phyloP scores from a whole-genome alignment of 345 rosid species.

The Pseudoturritis turrita region DNA sequence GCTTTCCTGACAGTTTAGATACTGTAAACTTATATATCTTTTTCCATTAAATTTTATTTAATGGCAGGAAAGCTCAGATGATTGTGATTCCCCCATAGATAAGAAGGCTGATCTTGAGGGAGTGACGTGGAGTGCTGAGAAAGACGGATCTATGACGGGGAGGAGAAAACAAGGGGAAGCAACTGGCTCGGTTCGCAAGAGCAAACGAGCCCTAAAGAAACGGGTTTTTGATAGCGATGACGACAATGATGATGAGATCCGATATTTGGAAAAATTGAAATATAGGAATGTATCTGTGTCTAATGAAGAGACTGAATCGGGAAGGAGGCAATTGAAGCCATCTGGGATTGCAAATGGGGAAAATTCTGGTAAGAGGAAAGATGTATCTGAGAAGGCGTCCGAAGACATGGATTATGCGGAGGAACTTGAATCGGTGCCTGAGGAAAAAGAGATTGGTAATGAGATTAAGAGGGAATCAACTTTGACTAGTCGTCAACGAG shows the following conservation, averaged over 20 bases:
- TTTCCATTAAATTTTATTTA: conserved; percentile 15
- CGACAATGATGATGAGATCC: conserved; percentile 81
- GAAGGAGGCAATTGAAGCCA: conserved; percentile 55
- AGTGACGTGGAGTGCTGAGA: conserved; percentile 66
- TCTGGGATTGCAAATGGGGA: conserved; percentile 51
- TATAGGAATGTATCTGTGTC: conserved; percentile 38
- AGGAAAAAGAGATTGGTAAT: conserved; percentile 46
- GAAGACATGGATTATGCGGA: conserved; percentile 59
- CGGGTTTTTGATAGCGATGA: conserved; percentile 55
- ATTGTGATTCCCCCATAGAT: conserved; percentile 38
- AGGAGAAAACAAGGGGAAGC: conserved; percentile 58
- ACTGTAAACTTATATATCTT: conserved; percentile 16
- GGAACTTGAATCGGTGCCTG: conserved; percentile 49
- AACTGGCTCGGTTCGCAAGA: conserved; percentile 59
- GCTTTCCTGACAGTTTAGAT: conserved; percentile 23
- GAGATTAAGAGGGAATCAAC: conserved; percentile 63
- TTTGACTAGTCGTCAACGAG: conserved; percentile 85
- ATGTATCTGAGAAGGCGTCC: conserved; percentile 37
- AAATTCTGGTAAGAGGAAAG: conserved; percentile 55
- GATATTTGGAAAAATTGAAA: conserved; percentile 76
- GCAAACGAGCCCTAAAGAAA: conserved; percentile 75
- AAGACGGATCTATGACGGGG: conserved; percentile 49
- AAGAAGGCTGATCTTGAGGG: conserved; percentile 61
- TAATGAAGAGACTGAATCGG: conserved; percentile 56
- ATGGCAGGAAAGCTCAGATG: conserved; percentile 57